phyloP scores from a whole-genome alignment of 306 rosid genomes.

The Betula pendula region DNA sequence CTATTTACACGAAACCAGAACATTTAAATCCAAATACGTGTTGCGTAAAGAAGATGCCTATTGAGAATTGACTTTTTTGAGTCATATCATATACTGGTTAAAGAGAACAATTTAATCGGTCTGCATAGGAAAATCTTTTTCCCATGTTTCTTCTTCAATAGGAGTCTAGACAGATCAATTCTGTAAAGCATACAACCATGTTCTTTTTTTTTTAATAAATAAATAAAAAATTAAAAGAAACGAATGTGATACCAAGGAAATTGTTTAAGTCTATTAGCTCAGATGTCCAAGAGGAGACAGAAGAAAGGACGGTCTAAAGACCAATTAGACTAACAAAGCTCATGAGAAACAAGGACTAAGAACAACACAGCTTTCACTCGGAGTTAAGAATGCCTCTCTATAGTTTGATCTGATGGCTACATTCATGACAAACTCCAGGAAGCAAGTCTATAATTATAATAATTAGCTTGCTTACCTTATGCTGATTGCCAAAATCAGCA shows the following conservation, averaged over 20 bases:
- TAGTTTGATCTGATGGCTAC: neutral
- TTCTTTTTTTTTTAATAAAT: neutral
- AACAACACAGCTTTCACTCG: neutral
- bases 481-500: constrained; percentile 31
- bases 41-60: neutral
- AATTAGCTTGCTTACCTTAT: constrained; percentile 22
- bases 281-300: neutral
- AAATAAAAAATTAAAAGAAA: neutral
- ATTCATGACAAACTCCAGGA: neutral
- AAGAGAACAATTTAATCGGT: neutral
- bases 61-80: neutral
- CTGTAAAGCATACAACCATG: neutral
- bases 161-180: neutral
- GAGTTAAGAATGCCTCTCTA: neutral
- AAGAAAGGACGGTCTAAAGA: neutral
- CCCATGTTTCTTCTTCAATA: neutral
- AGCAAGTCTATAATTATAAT: neutral
- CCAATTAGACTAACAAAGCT: neutral
- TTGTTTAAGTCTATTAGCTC: neutral
- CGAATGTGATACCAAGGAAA: neutral
- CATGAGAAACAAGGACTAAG: neutral
- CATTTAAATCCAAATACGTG: neutral
- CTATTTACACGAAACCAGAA: neutral
- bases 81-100: neutral
- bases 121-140: neutral